phyloP scores from a whole-genome alignment of 2,329 filamentous ascomycete genomes.

The Pestalotiopsis sp. region DNA sequence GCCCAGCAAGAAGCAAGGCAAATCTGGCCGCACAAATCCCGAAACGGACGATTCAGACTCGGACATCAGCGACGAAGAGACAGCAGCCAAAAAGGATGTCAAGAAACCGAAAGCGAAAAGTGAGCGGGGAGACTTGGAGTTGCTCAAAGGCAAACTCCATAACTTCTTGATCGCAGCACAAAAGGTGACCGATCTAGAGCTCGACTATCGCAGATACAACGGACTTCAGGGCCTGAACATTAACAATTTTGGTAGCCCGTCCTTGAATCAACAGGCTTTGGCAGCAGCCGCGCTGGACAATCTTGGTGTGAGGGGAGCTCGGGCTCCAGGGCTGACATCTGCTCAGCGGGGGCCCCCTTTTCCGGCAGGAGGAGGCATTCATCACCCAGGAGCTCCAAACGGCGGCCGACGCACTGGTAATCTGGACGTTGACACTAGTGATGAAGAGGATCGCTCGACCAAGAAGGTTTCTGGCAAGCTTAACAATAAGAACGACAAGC shows the following conservation, averaged over 20 bases:
- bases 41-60: slow-evolving; percentile 14
- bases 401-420: neutral
- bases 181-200: neutral
- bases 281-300: neutral
- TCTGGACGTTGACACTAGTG: neutral
- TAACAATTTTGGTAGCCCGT: neutral
- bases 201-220: neutral
- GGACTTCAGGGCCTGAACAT: neutral
- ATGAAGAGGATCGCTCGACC: neutral
- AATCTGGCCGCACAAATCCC: slow-evolving; percentile 21
- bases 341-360: neutral
- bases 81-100: no score
- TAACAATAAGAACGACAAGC: slow-evolving; percentile 25
- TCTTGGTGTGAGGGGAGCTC: neutral
- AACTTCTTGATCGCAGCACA: no score
- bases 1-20: slow-evolving; percentile 28
- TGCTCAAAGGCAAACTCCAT: no score
- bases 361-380: neutral
- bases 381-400: neutral
- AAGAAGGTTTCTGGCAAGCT: neutral
- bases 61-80: neutral
- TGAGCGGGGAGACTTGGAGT: no score
- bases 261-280: neutral
- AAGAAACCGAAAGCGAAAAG: no score
- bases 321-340: neutral